phyloP scores from a whole-genome alignment of 2,329 filamentous ascomycete genomes.

The Geoglossum cookeanum region DNA sequence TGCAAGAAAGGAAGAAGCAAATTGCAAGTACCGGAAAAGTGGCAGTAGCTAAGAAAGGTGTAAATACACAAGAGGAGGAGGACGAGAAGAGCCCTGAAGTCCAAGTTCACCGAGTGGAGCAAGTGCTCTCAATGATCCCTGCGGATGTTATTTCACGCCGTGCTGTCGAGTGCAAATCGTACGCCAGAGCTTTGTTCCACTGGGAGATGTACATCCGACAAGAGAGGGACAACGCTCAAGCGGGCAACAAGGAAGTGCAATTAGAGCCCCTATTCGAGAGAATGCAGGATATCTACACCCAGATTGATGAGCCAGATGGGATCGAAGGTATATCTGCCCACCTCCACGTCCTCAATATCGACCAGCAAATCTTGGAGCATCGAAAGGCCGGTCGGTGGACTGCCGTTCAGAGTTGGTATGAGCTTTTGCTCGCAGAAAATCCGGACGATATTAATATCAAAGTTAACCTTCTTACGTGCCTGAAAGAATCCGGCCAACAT shows the following conservation, averaged over 20 bases:
- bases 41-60: background rate
- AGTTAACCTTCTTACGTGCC: conserved; percentile 64
- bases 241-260: conserved; percentile 31
- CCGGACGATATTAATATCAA: conserved; percentile 63
- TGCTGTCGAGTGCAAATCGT: conserved; percentile 86
- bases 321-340: conserved; percentile 87
- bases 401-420: conserved; percentile 93
- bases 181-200: conserved; percentile 78
- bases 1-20: conserved; percentile 53
- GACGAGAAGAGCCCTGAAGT: conserved; percentile 19
- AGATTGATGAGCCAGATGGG: conserved; percentile 94
- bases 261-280: conserved; percentile 49
- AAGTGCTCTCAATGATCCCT: conserved; percentile 48
- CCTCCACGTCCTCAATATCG: conserved; percentile 68
- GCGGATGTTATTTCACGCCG: conserved; percentile 58
- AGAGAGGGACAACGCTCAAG: conserved; percentile 23
- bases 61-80: conserved; percentile 8
- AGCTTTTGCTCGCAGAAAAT: conserved; percentile 65
- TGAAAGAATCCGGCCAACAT: conserved; percentile 91
- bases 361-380: conserved; percentile 85
- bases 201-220: conserved; percentile 77
- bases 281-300: conserved; percentile 83
- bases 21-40: conserved; percentile 7
- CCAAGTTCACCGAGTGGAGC: conserved; percentile 47
- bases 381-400: conserved; percentile 86